Evolutionary conservation across 2,329 filamentous ascomycete genomes (phyloP).

Genomic region (Hymenoscyphus fraxineus): DNA sequence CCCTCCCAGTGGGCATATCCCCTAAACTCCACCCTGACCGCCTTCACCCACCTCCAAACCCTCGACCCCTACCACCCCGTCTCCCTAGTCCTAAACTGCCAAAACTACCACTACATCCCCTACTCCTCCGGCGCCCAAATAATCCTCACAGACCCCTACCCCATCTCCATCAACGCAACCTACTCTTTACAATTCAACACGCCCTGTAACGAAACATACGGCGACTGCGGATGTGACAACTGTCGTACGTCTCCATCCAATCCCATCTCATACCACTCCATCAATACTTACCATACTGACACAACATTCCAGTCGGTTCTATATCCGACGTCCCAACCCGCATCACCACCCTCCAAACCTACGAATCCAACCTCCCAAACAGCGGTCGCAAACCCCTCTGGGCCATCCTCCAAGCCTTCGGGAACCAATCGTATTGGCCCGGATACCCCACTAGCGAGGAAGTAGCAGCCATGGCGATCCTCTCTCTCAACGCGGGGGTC

Average conservation of each 20-base stretch:
- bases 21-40: constrained; percentile 40
- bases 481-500: constrained; percentile 46
- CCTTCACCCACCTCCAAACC: constrained; percentile 41
- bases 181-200: constrained; percentile 44
- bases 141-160: constrained; percentile 47
- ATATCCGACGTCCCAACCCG: constrained; percentile 36
- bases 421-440: constrained; percentile 44
- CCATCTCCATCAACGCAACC: constrained; percentile 44
- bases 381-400: constrained; percentile 38
- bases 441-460: constrained; percentile 43
- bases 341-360: constrained; percentile 37
- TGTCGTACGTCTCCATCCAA: constrained; percentile 30
- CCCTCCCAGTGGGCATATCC: constrained; percentile 26
- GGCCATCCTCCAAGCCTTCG: constrained; percentile 49
- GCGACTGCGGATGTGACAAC: constrained; percentile 48
- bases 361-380: too few species aligned
- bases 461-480: constrained; percentile 43
- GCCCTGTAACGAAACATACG: constrained; percentile 47
- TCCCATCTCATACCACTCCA: too few species aligned
- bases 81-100: constrained; percentile 47
- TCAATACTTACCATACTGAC: too few species aligned
- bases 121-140: constrained; percentile 48
- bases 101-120: constrained; percentile 46
- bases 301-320: constrained; percentile 3
- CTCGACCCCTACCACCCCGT: constrained; percentile 50